Evolutionary conservation across 768 basidiomycete genomes (phyloP), one percentile per base, ranked within the genome.

Genomic region (Ramaria rubella): DNA sequence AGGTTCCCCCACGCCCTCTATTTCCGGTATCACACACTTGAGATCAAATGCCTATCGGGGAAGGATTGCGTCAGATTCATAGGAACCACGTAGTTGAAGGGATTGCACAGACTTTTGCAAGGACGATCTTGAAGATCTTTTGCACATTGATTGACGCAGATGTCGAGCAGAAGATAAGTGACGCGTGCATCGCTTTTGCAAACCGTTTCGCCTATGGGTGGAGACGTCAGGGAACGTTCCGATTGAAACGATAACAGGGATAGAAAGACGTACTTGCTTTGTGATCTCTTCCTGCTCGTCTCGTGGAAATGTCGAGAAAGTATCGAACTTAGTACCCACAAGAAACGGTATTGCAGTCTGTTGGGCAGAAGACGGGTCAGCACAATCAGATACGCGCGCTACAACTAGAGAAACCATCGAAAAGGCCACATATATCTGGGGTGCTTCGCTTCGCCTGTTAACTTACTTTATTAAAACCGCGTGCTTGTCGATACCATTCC

Each of bases 231-330:
- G 30, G 43, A 15, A 40, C 24, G 27, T 55, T 6, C 57, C 29
- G 31, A 30, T 31, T 30, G 14, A 15, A 21, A 51, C 49, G 1
- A 48, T 27, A 33, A 29, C 46, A 5, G 30, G 38, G 27, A 51
- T 52, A 38, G 23, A 21, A 5, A 6, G 9, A 68, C 76, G 54
- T 24, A 87, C 90, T 82, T 97, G 94, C 73, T 94, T 95, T 43
- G 96, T 97, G 66, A 98, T 96, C 73, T 99, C 96, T 72, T 97
- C 96, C 70, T 99, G 96, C 70, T 99, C 96, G 69, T 99, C 96
- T 65, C 88, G 79, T 58, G 94, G 87, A 73, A 98, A 94, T 21
- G 92, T 90, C 30, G 90, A 85, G 71, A 98, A 99, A 53, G 90
- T 86, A 75, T 99, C 96, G 70, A 90, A 99, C 73, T 99, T 99